A percentile compares a stretch with the other conserved stretches of the same genome.
These are phyloP conservation scores for Trypanosoma brucei DNA, from an alignment of 208 protist species.

Conservation along the genomic window DNA sequence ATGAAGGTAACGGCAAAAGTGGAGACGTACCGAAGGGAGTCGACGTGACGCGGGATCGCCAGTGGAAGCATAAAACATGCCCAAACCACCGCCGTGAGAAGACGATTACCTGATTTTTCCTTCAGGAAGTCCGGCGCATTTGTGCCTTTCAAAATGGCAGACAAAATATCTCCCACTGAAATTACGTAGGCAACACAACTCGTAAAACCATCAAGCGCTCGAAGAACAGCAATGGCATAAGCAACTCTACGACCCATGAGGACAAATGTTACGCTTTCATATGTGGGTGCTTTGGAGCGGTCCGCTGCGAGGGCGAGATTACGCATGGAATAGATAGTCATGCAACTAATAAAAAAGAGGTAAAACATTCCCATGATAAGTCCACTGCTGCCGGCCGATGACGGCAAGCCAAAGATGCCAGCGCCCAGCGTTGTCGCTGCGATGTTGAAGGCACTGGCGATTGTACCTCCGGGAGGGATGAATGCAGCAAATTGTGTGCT, in stretches of 20 bases:
- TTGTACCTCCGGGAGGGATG: conserved; percentile 57
- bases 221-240: conserved; percentile 44
- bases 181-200: conserved; percentile 57
- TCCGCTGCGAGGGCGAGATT: conserved; percentile 34
- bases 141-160: conserved; percentile 27
- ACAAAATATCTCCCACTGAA: conserved; percentile 41
- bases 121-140: conserved; percentile 25
- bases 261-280: conserved; percentile 42
- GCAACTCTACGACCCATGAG: conserved; percentile 43
- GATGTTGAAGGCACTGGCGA: conserved; percentile 58
- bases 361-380: conserved; percentile 57
- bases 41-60: conserved; percentile 50
- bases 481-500: conserved; percentile 9
- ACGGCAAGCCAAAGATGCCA: conserved; percentile 63
- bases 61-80: conserved; percentile 51
- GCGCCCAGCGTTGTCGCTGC: conserved; percentile 56
- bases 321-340: conserved; percentile 55
- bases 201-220: conserved; percentile 58
- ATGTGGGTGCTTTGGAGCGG: conserved; percentile 41
- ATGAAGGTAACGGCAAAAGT: conserved; percentile 44
- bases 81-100: conserved; percentile 39
- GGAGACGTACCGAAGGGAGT: conserved; percentile 62
- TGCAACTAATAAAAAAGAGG: conserved; percentile 41
- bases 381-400: conserved; percentile 43
- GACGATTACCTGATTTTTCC: conserved; percentile 16